Evolutionary conservation across 2,329 filamentous ascomycete genomes (phyloP).

Genomic region (Biscogniauxia sp.): DNA sequence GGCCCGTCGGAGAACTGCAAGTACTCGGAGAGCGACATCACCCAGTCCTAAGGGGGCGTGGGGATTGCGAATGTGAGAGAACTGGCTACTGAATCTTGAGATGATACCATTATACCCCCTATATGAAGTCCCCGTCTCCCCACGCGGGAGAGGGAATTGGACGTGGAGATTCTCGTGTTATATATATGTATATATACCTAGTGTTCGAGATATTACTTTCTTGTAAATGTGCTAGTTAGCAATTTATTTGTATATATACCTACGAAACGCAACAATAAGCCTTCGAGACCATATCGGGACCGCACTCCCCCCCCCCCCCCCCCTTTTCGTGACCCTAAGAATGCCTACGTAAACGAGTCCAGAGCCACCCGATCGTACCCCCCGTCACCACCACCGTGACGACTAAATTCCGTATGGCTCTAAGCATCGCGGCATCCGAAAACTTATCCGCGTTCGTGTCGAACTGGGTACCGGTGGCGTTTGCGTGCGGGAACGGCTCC

Average conservation of each 20-base stretch:
- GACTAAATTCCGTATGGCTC: too few relatives aligned
- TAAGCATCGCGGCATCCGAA: too few relatives aligned
- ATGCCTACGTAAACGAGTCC: background rate
- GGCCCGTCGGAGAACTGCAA: background rate
- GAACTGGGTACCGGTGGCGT: background rate
- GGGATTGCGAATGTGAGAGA: background rate
- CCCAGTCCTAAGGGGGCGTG: background rate
- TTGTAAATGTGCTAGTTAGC: background rate
- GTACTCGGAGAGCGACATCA: background rate
- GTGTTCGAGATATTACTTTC: background rate
- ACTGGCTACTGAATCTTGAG: background rate
- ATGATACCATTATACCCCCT: background rate
- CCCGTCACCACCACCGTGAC: too few relatives aligned
- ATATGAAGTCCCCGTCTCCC: too few relatives aligned
- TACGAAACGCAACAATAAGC: constrained; percentile 7
- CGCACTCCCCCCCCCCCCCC: too few relatives aligned
- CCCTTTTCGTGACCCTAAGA: too few relatives aligned
- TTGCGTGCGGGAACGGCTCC: constrained; percentile 3
- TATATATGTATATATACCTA: too few relatives aligned
- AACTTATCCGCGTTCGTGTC: too few relatives aligned
- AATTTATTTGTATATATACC: background rate
- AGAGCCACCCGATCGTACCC: background rate
- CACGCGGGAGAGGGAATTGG: background rate
- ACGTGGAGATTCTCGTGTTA: background rate
- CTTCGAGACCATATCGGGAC: background rate